Percentiles rank a stretch among this genome's conserved stretches.
Evolutionary conservation across 495 filamentous ascomycete species (phyloP).

Genomic region (Penicillium manginii): DNA sequence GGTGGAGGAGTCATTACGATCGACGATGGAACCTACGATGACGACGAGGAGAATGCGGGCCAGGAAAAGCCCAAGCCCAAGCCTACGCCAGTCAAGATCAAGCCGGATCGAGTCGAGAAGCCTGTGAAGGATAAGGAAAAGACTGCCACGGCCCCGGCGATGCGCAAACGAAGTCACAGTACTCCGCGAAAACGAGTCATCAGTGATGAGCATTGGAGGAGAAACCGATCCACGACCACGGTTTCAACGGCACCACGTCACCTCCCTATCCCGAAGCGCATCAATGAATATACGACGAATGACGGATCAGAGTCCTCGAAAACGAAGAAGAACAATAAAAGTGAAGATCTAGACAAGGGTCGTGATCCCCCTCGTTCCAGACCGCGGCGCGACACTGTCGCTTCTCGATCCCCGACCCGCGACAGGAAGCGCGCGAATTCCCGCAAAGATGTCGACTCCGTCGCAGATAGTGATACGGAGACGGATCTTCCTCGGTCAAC

Average conservation of each 20-base stretch:
- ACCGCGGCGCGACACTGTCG: slow-evolving; percentile 8
- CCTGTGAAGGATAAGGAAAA: slow-evolving; percentile 10
- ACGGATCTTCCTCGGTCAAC: slow-evolving; percentile 20
- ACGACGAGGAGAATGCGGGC: slow-evolving; percentile 43
- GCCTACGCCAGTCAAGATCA: slow-evolving; percentile 31
- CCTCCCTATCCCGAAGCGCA: slow-evolving; percentile 54
- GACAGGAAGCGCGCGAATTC: slow-evolving; percentile 19
- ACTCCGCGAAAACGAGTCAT: slow-evolving; percentile 77
- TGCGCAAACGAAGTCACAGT: slow-evolving; percentile 49
- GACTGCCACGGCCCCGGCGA: slow-evolving; percentile 8
- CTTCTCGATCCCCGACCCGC: slow-evolving; percentile 11
- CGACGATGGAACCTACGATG: slow-evolving; percentile 41
- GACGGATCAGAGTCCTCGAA: slow-evolving; percentile 30
- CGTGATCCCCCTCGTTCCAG: slow-evolving; percentile 15
- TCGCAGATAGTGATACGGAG: slow-evolving; percentile 29
- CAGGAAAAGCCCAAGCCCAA: slow-evolving; percentile 31
- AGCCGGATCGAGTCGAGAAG: slow-evolving; percentile 10
- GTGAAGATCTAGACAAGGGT: slow-evolving; percentile 24
- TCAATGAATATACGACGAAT: slow-evolving; percentile 47
- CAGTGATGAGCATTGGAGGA: slow-evolving; percentile 77
- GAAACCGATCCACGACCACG: slow-evolving; percentile 52
- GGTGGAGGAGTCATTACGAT: slow-evolving; percentile 60
- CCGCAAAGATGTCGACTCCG: slow-evolving; percentile 23
- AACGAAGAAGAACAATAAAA: slow-evolving; percentile 24
- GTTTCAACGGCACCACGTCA: slow-evolving; percentile 52